Evolutionary conservation across 192 early-diverging fungal species (phyloP), one percentile per base, ranked within the genome.

Genomic region (Kappamyces sp.): DNA sequence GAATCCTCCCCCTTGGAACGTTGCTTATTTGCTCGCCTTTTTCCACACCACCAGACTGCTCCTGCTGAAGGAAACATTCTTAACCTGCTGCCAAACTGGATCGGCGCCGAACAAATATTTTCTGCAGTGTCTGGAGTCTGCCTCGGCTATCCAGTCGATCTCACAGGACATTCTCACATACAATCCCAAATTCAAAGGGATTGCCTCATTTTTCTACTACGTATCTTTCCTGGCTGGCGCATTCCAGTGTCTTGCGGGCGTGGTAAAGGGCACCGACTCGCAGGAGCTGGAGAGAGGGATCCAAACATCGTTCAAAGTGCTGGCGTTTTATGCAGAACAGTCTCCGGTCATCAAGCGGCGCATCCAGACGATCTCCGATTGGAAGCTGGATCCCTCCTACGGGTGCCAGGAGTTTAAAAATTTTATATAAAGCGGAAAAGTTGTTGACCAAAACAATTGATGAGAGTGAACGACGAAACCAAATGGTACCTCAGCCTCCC

Each of bases 221-320:
- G 40, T 52, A 52, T 38, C 50, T 8, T 52, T 52, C 14, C 35
- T 52, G 3, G 50, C 50, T 14, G 50, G 50, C 12, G 50, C 50
- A 11, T 38, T 52, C 12, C 40, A 38, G 36, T 52, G 50, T 14
- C 36, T 52, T 30, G 50, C n/a, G n/a, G 40, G 35, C 3, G 15
- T 52, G 3, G 50, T 52, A 0, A 38, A 38, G 15, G 50, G 50
- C 3, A 52, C 36, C 36, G n/a, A 12, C n/a, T 14, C 50, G 14
- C 36, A 52, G n/a, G 35, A 38, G 22, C 36, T 52, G 15, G 50
- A 52, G 40, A 52, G 36, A 4, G 22, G 22, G 22, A 52, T 52
- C 22, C 36, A 52, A 14, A 39, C 40, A 38, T 34, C 50, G n/a
- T 38, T 52, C 31, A 38, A 34, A 52, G 50, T 39, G 3, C 50